These are phyloP conservation scores for Komagataella pseudopastoris DNA, from an alignment of 805 yeast species.

Conservation along the genomic window DNA sequence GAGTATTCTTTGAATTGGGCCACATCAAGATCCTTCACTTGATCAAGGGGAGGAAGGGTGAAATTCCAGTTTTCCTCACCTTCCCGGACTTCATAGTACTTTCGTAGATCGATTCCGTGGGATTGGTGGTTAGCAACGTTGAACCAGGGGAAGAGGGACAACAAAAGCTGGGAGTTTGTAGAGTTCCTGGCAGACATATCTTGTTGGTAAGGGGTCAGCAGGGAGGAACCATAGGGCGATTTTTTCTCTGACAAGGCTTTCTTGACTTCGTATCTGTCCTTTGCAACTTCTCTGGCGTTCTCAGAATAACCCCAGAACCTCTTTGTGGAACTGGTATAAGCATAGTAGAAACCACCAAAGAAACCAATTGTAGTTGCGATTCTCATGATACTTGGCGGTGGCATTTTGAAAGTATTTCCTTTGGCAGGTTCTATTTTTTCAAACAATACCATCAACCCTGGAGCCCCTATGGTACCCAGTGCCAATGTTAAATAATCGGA, in stretches of 20 bases:
- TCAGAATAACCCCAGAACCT: constrained; percentile 74
- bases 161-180: constrained; percentile 46
- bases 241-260: constrained; percentile 47
- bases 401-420: constrained; percentile 30
- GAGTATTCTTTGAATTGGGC: constrained; percentile 6
- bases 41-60: constrained; percentile 33
- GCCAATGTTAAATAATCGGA: constrained; percentile 47
- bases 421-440: constrained; percentile 34
- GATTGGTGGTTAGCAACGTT: constrained; percentile 69
- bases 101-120: constrained; percentile 64
- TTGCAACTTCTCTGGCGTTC: constrained; percentile 53
- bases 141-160: constrained; percentile 68
- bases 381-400: constrained; percentile 44
- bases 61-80: constrained; percentile 50
- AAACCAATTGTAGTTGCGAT: constrained; percentile 50
- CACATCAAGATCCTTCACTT: constrained; percentile 22
- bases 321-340: constrained; percentile 52
- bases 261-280: constrained; percentile 66
- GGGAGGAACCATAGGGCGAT: constrained; percentile 55
- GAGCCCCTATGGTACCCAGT: constrained; percentile 33
- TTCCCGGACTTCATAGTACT: constrained; percentile 40
- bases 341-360: constrained; percentile 60
- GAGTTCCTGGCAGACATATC: constrained; percentile 70
- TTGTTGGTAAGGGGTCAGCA: constrained; percentile 55
- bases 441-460: constrained; percentile 26